phyloP scores from a whole-genome alignment of 208 protist species.

The Crithidia expoeki region DNA sequence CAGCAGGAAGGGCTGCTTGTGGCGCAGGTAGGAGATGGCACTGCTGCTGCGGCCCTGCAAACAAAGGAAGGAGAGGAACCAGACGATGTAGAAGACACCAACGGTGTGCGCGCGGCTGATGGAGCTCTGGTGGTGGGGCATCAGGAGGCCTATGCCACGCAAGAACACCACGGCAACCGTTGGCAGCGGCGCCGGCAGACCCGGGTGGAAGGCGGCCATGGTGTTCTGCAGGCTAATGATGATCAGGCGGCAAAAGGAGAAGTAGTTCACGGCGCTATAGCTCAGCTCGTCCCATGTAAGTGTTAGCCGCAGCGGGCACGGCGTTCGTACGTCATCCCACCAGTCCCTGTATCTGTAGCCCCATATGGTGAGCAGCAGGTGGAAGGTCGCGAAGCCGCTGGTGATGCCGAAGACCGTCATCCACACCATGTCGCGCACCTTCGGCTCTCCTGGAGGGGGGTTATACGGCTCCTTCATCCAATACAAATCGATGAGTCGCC shows the following conservation, averaged over 20 bases:
- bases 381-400: slow-evolving; percentile 37
- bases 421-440: slow-evolving; percentile 39
- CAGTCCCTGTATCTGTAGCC: slow-evolving; percentile 45
- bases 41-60: neutral
- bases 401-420: slow-evolving; percentile 31
- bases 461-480: slow-evolving; percentile 45
- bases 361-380: slow-evolving; percentile 44
- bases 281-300: slow-evolving; percentile 73
- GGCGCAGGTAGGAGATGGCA: slow-evolving; percentile 17
- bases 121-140: slow-evolving; percentile 56
- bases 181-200: slow-evolving; percentile 54
- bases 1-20: slow-evolving; percentile 31
- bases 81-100: slow-evolving; percentile 36
- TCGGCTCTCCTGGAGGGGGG: slow-evolving; percentile 23
- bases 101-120: slow-evolving; percentile 25
- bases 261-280: slow-evolving; percentile 65
- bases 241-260: slow-evolving; percentile 49
- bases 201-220: slow-evolving; percentile 64
- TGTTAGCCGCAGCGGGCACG: slow-evolving; percentile 55
- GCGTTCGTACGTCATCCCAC: slow-evolving; percentile 42
- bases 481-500: slow-evolving; percentile 34
- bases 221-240: slow-evolving; percentile 52
- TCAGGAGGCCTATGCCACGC: slow-evolving; percentile 58
- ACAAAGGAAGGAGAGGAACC: slow-evolving; percentile 24
- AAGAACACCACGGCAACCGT: slow-evolving; percentile 47